Evolutionary conservation across 129 eudicot species (phyloP), one percentile per base, ranked within the genome.

Genomic region (Rutidosis leptorrhynchoides): DNA sequence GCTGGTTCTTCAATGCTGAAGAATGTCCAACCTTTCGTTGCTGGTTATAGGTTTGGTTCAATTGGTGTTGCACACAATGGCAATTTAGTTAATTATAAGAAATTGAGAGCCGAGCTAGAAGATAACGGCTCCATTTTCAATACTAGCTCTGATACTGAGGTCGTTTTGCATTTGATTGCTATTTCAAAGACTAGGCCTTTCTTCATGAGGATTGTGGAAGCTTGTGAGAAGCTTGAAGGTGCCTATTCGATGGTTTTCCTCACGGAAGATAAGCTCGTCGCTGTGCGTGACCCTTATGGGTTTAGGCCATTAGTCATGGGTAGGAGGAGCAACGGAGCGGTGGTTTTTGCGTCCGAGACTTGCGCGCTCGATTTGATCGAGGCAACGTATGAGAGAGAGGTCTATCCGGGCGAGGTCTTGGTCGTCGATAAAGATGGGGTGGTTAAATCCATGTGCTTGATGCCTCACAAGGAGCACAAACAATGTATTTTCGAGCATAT

Each of bases 291-390:
- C 53, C 98, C 98, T 10, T 80, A 15, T 45, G 98, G 98, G 3
- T 93, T 93, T 71, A 74, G 98, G 54, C 98, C 98, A 0, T 71
- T 93, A 58, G 98, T 93, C 0, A 93, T 93, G 98, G 98, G 98
- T 7, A 77, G 84, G 65, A 70, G 96, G 62, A 84, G 79, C 12
- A 93, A 93, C 43, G 98, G 98, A 5, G 87, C 96, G 5, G 72
- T 88, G 0, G 96, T 93, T 30, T 93, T 93, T 28, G 98, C 98
- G 0, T 85, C 95, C 0, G 98, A 93, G 62, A 93, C 98, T 0
- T 93, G 98, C 49, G 98, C 98, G 0, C 78, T 93, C 33, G 98
- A 93, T 65, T 68, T 93, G 12, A 88, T 93, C 37, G 98, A 93
- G 30, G 98, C 98, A 4, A 77, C 69, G 0, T 92, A 88, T 22